Evolutionary conservation across 2,329 filamentous ascomycete species (phyloP), one percentile per base, ranked within the genome.

Genomic region (Aspergillus pseudoviridinutans): DNA sequence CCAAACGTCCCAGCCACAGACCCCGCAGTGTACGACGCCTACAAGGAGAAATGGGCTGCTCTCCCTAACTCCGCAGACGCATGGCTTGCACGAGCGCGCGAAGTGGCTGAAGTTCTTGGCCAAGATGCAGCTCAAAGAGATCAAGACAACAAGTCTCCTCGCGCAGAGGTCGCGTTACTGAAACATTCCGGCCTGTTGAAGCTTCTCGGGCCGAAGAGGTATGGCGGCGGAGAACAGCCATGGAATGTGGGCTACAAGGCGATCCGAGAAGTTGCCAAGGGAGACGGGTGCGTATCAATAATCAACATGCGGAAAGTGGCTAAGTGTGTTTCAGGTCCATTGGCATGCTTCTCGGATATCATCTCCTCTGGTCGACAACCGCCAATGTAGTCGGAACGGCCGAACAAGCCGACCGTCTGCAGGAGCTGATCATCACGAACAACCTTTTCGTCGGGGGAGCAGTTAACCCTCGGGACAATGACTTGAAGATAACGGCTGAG

Each of bases 401-500:
- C 0, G 82, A 86, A 61, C 86, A 88, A 68, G 80, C 79, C 20
- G 83, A 86, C 14, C 80, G 80, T 20, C 70, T 78, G 1, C 80
- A 86, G 57, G 76, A 85, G 59, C 71, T 81, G 52, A 84, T 88
- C 64, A 80, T 86, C 58, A 70, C 76, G 20, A 87, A 87, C 72
- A 87, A 88, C 68, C 86, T 84, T 70, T 88, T 87, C 60, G 78
- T 88, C 14, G 85, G 86, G 7, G 86, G 76, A n/a, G 83, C 86
- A 0, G 86, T 88, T 22, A 88, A 88, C 61, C 85, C 85, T 0
- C 80, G 86, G 3, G 85, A 88, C 66, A 83, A 75, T 42, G 85
- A 88, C 62, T 71, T 87, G 8, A 81, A 78, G 29, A 84, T 87
- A 59, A 83, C 76, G 0, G 70, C 76, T 1, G 77, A 84, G 1